These are phyloP conservation scores for Diaporthe aspalathi DNA, from an alignment of 2,329 filamentous ascomycete species.

Conservation along the genomic window DNA sequence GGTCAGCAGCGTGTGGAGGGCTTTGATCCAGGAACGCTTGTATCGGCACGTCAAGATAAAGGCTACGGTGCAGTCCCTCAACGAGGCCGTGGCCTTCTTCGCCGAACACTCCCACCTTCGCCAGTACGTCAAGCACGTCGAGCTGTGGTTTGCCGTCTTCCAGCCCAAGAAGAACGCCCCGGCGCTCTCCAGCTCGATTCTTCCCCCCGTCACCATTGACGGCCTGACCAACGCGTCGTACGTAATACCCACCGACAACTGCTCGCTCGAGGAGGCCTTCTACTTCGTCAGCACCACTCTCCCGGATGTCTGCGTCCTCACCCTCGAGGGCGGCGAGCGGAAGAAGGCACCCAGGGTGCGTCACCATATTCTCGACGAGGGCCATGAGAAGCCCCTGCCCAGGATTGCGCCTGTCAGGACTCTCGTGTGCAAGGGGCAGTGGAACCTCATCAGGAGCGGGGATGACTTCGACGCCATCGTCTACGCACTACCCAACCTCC, in stretches of 20 bases:
- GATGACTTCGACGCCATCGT: conserved; percentile 73
- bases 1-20: conserved; percentile 72
- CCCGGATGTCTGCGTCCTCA: conserved; percentile 72
- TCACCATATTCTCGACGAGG: conserved; percentile 57
- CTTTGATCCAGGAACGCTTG: conserved; percentile 76
- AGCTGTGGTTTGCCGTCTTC: conserved; percentile 83
- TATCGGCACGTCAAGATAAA: conserved; percentile 83
- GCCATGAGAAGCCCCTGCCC: conserved; percentile 43
- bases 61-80: conserved; percentile 72
- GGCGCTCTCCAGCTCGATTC: conserved; percentile 55
- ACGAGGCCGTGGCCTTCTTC: conserved; percentile 72
- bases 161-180: conserved; percentile 64
- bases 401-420: conserved; percentile 69
- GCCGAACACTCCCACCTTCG: conserved; percentile 67
- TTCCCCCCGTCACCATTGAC: conserved; percentile 66
- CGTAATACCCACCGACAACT: conserved; percentile 72
- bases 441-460: conserved; percentile 77
- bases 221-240: conserved; percentile 69
- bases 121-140: conserved; percentile 75
- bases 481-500: conserved; percentile 72
- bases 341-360: conserved; percentile 78
- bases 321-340: conserved; percentile 80
- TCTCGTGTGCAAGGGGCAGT: conserved; percentile 79
- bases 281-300: conserved; percentile 69
- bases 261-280: conserved; percentile 77